Evolutionary conservation across 2,329 filamentous ascomycete species (phyloP), one percentile per base, ranked within the genome.

Genomic region (Bipolaris sorokiniana): DNA sequence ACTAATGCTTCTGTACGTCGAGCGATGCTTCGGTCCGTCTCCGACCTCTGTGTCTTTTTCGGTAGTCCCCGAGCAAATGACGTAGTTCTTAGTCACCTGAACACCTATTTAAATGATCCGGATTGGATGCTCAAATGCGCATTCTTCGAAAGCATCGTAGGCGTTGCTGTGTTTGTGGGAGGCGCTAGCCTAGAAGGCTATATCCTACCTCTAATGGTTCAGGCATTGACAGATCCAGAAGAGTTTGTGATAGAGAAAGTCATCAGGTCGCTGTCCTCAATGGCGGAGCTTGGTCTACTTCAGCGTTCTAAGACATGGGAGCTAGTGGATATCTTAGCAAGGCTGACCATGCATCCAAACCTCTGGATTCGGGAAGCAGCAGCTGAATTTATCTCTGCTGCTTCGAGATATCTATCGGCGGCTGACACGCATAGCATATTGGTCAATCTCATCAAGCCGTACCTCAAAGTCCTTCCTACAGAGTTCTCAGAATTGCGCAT

Each of bases 121-220:
- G 93, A 99, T 73, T 99, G 95, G 95, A 92, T 92, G 74, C 80
- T 99, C 31, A 97, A 97, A 75, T 97, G 92, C 68, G 92, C 94
- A 2, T 98, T 98, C 73, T 97, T 99, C 69, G 93, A 97, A 70
- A 91, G 92, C 0, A 92, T 98, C 23, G 91, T 98, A 15, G 94
- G 93, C 3, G 93, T 99, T 63, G 91, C 93, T 3, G 87, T 91
- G 1, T 97, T 97, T 66, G 86, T 98, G 33, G 95, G 95, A 26
- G 92, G 90, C 58, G 90, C 88, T 33, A 96, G 89, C 65, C 79
- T 99, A 31, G 95, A 99, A 76, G 92, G 96, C 65, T 99, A 97
- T 67, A 96, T 98, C 63, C 79, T 99, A 23, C 95, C 96, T 0
- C 82, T 99, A 13, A 97, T 99, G 92, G 85, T 97, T 3, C 95